Evolutionary conservation across 352 stramenopile species (phyloP), one percentile per base, ranked within the genome.

Genomic region (Phytopythium ostracodes): DNA sequence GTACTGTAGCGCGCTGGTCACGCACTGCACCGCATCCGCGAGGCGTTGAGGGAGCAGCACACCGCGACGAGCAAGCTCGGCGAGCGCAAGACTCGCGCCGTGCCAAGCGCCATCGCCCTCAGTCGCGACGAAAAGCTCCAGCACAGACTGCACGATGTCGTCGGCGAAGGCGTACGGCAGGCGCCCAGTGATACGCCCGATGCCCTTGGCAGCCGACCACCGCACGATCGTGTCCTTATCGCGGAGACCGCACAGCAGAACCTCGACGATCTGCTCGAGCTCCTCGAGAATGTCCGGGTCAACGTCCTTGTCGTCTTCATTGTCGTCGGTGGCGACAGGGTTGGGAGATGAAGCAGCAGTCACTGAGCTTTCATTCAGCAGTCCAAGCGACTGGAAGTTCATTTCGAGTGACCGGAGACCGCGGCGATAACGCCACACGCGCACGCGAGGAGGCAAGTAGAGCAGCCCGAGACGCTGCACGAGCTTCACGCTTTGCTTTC

Each of bases 191-290:
- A 99, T 90, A 9, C 98, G 86, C 10, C 97, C 98, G 51, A 99
- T 93, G 17, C 97, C 97, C 68, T 99, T 99, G n/a, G 98, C 97
- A 25, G 96, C 95, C 2, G 95, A 99, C 98, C 98, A 99, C n/a
- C 98, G 86, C 49, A 99, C 97, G 17, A 98, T 88, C 1, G 98
- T 99, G 72, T 98, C 93, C 54, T 95, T 91, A 73, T 99, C 95
- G 36, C 85, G 81, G 5, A 99, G 70, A 0, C 87, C 91, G 52
- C 72, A 85, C 17, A 99, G 63, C 31, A 96, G 65, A 7, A 90
- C 78, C 56, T 98, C 97, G 38, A 99, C 93, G 38, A 98, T 97
- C 60, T 99, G 93, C 72, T 99, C 98, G 24, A 99, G 79, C 70
- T 98, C 82, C 64, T 98, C 94, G n/a, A 98, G 90, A 15, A 98